Base-by-base conservation (phyloP, 768 basidiomycete genomes). In the Mycena filopes region DNA sequence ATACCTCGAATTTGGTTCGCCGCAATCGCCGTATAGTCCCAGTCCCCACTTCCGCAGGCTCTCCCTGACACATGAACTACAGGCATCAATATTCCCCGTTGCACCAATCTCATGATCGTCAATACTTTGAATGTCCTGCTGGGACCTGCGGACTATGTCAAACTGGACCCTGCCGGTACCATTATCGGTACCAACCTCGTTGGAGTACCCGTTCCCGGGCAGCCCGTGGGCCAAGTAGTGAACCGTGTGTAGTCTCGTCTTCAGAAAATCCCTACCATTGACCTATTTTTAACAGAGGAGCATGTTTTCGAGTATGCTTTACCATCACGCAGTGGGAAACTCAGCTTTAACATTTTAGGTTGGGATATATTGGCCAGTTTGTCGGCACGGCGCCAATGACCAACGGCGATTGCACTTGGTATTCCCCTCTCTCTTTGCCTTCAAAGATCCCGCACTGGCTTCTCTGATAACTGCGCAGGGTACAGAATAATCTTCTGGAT, bases 271-370 rank as follows among this genome's bases (percentile, higher is more conserved):
- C 12, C 33, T 6, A 12, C 12, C 33, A 12, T 33, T 33, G 33
- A 33, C 33, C 33, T 12, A 33, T 33, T 33, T 7, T 33, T 33
- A 12, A 33, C 12, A 65, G 63, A 66, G 58, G 64, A 66, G 46
- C 64, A 66, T 45, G 64, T 66, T 28, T 66, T 66, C 29, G 64
- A 66, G 64, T 66, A 47, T 23, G 56, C 10, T 23, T 48, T 29
- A 28, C 8, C 36, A 43, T 33, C 33, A 33, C 33, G 33, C 33
- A 33, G 33, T 33, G 7, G 33, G n/a, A n/a, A n/a, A n/a, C n/a
- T n/a, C n/a, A 13, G 6, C 28, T 26, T 3, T 29, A 12, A 26
- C 33, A 25, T 18, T 26, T 10, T 25, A 66, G 64, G 38, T 20
- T 66, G 13, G 64, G 64, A 6, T 66, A 66, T 40, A 66, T 66